phyloP scores from a whole-genome alignment of 768 basidiomycete genomes.

The Tricholoma furcatifolium region DNA sequence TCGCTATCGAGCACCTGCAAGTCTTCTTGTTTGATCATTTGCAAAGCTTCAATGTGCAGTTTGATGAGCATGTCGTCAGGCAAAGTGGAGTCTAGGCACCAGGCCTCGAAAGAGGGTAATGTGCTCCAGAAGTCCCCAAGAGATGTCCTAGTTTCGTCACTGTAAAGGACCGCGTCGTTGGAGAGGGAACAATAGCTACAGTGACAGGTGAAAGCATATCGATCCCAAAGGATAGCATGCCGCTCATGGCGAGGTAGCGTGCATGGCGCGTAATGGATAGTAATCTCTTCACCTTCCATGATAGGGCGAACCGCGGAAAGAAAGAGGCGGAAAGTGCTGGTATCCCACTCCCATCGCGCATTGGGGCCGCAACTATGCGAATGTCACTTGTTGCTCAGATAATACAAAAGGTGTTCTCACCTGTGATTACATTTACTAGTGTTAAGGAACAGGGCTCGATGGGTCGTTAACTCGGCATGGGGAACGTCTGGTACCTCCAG shows the following conservation, averaged over 20 bases:
- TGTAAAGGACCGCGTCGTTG: slow-evolving; percentile 12
- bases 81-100: slow-evolving; percentile 28
- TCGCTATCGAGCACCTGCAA: slow-evolving; percentile 27
- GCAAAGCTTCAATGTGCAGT: slow-evolving; percentile 28
- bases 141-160: slow-evolving; percentile 28
- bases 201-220: slow-evolving; percentile 32
- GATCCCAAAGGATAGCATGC: slow-evolving; percentile 16
- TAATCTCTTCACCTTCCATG: slow-evolving; percentile 33
- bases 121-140: slow-evolving; percentile 26
- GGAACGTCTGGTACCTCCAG: slow-evolving; percentile 24
- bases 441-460: slow-evolving; percentile 35
- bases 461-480: slow-evolving; percentile 24
- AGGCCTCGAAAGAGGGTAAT: slow-evolving; percentile 31
- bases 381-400: background rate
- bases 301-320: slow-evolving; percentile 36
- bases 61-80: slow-evolving; percentile 28
- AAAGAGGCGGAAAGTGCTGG: slow-evolving; percentile 26
- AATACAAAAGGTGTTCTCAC: slow-evolving; percentile 19
- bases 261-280: slow-evolving; percentile 32
- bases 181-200: slow-evolving; percentile 27
- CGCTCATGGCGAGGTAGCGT: slow-evolving; percentile 21
- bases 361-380: slow-evolving; percentile 38
- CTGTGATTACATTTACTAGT: slow-evolving; percentile 40
- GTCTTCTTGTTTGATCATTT: slow-evolving; percentile 31
- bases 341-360: slow-evolving; percentile 37